Base-by-base conservation (phyloP, 2,329 filamentous ascomycete species). In the Fusarium sp. region DNA sequence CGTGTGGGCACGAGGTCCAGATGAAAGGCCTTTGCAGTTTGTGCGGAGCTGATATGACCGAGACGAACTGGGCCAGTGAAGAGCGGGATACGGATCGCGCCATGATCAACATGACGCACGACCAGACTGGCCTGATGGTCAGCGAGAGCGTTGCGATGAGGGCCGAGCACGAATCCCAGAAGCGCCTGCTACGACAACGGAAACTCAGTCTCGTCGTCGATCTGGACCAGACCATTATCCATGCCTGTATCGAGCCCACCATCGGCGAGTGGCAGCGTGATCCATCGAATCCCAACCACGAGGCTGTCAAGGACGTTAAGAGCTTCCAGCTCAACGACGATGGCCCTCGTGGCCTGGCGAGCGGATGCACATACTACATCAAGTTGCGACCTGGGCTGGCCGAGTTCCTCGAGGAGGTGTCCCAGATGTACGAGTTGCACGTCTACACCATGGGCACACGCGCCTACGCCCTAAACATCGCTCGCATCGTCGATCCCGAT, bases 391-490 rank as follows among this genome's bases (percentile, higher is more conserved):
- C 96, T 0, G 94, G 95, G 3, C 83, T 98, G 53, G 86, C 90
- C 67, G 88, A 92, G 43, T 99, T 99, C 77, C 85, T 99, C 51
- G 86, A 92, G 62, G 88, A 89, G 55, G 87, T 98, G 50, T 89
- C 94, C 1, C 87, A 91, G 75, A 84, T 96, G 75, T 99, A 96
- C 82, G 96, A 99, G 82, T 86, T 98, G 76, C 96, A 99, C 79
- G 95, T 99, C 68, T 99, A 99, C 84, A 99, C 96, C 44, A 99
- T 99, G 96, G 96, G 95, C 60, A 99, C 96, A 23, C 90, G 96
- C 69, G 94, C 95, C n/a, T 99, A 99, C 78, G 96, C 96, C 10
- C 87, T 95, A 73, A 92, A 94, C 66, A 97, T 99, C 73, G 94
- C 94, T 39, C 92, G 92, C 73, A 95, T 99, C 68, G 93, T 99